Conservation (phyloP, 176 grass and related monocot species). For the Oryza coarctata region DNA sequence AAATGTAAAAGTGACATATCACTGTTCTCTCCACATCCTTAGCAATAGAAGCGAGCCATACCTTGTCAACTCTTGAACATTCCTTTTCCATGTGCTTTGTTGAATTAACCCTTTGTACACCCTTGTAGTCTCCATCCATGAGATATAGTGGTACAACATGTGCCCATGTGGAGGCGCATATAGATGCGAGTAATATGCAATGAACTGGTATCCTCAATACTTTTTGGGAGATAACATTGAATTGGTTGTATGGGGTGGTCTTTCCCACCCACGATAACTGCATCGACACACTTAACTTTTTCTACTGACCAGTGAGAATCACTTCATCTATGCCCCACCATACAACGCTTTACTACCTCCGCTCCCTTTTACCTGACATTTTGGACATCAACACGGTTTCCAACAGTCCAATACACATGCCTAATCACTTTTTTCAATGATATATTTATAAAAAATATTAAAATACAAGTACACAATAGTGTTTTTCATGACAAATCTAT, state of each 20-base stretch:
- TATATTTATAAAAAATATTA: no score
- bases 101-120: neutral
- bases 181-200: neutral
- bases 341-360: neutral
- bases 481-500: no score
- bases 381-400: no score
- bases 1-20: neutral
- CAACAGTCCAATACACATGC: no score
- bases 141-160: neutral
- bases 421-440: no score
- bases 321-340: neutral
- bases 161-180: neutral
- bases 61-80: neutral
- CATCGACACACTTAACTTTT: neutral
- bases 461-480: no score
- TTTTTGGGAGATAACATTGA: neutral
- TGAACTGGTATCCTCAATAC: neutral
- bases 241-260: neutral
- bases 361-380: no score
- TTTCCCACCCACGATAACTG: neutral
- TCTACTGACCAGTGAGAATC: neutral
- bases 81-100: neutral
- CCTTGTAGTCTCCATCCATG: neutral
- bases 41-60: neutral
- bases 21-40: neutral